Base-by-base conservation (phyloP, 208 protist genomes). In the Leishmania gerbilli region DNA sequence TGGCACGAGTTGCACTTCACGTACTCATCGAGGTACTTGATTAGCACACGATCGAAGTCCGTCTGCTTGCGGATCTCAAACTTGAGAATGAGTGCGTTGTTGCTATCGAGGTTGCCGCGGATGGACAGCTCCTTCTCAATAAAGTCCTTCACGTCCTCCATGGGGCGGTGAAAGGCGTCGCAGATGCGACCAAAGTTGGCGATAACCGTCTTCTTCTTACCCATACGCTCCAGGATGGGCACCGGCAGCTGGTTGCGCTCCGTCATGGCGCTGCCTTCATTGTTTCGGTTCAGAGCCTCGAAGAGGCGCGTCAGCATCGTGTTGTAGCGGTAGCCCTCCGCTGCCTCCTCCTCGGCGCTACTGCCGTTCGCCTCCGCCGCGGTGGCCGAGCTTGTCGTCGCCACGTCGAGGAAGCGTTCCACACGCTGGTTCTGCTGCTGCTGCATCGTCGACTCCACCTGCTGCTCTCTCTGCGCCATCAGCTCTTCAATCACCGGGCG, bases 201-300 rank as follows among this genome's bases (percentile, higher is more conserved):
- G 79, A 98, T 97, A 40, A 94, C 89, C 7, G 94, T 96, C 87
- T 98, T 98, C 87, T 97, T 97, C 87, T 96, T 96, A 53, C 96
- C 95, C 58, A 98, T 91, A 64, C 85, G 89, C 86, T 95, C 93
- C 11, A 98, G 78, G 65, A 96, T 83, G 21, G 96, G 96, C 49
- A 88, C 86, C 1, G 92, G 91, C n/a, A 98, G 79, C 72, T 93
- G 82, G 72, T 95, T 97, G 21, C 92, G 92, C 86, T 95, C 90
- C 34, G 88, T 89, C 74, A 91, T 87, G 45, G 85, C 88, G 40
- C 85, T 90, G 76, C 92, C 89, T 56, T 92, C 87, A 76, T 93
- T 92, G 83, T 93, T 93, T 42, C 88, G 87, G 79, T 94, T 90
- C 47, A 97, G 89, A 55, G 83, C 87, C 53, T 89, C 89, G 72